phyloP scores from a whole-genome alignment of 2,329 filamentous ascomycete genomes.

The Saccharata proteae region DNA sequence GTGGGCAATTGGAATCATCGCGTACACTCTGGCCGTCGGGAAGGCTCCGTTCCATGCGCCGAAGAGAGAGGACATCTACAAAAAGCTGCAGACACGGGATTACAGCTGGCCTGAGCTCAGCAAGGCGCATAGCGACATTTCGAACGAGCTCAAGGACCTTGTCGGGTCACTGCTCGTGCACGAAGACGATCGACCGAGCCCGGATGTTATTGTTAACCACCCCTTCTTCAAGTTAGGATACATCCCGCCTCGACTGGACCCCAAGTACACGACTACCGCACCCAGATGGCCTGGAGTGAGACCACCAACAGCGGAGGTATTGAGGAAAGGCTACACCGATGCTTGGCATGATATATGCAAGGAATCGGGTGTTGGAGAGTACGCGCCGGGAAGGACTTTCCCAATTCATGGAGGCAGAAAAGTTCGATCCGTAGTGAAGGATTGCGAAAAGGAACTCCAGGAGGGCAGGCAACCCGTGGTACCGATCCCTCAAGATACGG shows the following conservation, averaged over 20 bases:
- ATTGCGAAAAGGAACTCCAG: constrained; percentile 37
- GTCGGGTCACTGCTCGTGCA: constrained; percentile 66
- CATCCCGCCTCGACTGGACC: constrained; percentile 46
- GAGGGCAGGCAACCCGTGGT: constrained; percentile 36
- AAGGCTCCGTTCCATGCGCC: constrained; percentile 93
- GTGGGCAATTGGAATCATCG: constrained; percentile 96
- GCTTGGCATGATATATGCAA: constrained; percentile 40
- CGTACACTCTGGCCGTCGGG: constrained; percentile 95
- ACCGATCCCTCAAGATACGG: constrained; percentile 35
- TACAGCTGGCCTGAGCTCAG: constrained; percentile 67
- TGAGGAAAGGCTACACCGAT: constrained; percentile 37
- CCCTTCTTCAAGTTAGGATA: constrained; percentile 68
- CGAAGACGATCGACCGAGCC: constrained; percentile 60
- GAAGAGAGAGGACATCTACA: constrained; percentile 76
- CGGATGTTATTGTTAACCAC: constrained; percentile 68
- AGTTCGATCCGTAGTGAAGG: constrained; percentile 37
- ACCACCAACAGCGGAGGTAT: constrained; percentile 30
- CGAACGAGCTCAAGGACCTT: constrained; percentile 62
- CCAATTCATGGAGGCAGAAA: constrained; percentile 34
- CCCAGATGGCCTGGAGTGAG: constrained; percentile 36
- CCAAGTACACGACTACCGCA: constrained; percentile 30
- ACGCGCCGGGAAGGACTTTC: constrained; percentile 33
- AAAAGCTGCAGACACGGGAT: constrained; percentile 54
- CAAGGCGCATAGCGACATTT: constrained; percentile 57
- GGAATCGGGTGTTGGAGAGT: constrained; percentile 38